phyloP scores from a whole-genome alignment of 148 eudicot species.

The Rhododendron mucronatum region DNA sequence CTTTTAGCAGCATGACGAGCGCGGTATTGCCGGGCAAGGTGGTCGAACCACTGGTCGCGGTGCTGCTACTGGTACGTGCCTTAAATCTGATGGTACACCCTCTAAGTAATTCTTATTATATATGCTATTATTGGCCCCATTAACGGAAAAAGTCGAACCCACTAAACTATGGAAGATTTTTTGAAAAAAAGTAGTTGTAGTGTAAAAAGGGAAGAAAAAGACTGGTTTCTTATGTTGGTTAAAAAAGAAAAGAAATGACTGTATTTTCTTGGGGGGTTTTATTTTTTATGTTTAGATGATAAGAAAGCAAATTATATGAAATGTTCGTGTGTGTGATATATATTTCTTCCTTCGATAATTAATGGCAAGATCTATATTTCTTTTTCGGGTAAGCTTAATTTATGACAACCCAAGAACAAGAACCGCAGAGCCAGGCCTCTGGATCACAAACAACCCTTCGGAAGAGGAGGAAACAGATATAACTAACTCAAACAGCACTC shows the following conservation, averaged over 20 bases:
- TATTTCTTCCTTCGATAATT: neutral
- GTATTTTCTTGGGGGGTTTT: neutral
- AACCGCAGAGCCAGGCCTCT: neutral
- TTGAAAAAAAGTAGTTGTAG: neutral
- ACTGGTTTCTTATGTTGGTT: neutral
- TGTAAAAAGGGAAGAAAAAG: neutral
- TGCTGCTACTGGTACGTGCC: conserved; percentile 52
- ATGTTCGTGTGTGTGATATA: neutral
- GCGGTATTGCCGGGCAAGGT: conserved; percentile 58
- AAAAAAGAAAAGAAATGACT: neutral
- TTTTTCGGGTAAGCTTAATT: neutral
- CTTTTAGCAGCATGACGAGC: conserved; percentile 93
- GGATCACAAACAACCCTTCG: neutral
- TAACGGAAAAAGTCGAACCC: neutral
- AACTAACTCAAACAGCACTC: neutral
- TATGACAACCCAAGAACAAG: neutral
- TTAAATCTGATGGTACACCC: neutral
- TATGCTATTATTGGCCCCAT: neutral
- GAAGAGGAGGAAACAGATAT: neutral
- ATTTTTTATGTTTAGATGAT: neutral
- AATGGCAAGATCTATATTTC: neutral
- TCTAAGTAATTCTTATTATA: neutral
- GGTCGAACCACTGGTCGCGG: conserved; percentile 55
- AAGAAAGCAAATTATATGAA: neutral
- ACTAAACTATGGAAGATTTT: neutral